Evolutionary conservation across 306 rosid species (phyloP).

Genomic region (Alnus glutinosa): DNA sequence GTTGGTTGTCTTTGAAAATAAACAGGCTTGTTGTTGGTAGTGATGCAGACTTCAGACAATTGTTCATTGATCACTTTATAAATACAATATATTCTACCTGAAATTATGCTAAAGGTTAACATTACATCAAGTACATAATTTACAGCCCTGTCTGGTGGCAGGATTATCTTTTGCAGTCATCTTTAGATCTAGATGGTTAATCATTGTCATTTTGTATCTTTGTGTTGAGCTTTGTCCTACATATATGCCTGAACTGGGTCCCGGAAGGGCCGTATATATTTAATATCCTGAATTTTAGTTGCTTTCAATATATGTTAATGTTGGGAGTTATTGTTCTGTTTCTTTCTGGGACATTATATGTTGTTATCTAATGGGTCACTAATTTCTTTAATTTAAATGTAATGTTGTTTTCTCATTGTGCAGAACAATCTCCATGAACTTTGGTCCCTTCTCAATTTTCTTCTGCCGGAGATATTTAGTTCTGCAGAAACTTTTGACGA

Average conservation of each 20-base stretch:
- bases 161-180: too few species aligned
- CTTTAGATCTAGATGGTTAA: too few species aligned
- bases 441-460: constrained; percentile 96
- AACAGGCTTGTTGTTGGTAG: constrained; percentile 1
- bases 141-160: too few species aligned
- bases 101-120: not conserved
- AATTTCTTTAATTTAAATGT: not conserved
- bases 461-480: constrained; percentile 97
- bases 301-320: constrained; percentile 1
- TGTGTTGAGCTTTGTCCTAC: too few species aligned
- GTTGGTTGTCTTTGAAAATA: not conserved
- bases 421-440: constrained; percentile 99
- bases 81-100: not conserved
- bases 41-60: not conserved
- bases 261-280: too few species aligned
- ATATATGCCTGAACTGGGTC: too few species aligned
- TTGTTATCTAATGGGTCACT: not conserved
- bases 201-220: too few species aligned
- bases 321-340: not conserved
- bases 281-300: not conserved
- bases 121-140: too few species aligned
- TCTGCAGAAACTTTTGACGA: constrained; percentile 99
- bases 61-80: not conserved
- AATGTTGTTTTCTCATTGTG: constrained; percentile 12
- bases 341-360: not conserved